Evolutionary conservation across 768 basidiomycete genomes (phyloP).

Genomic region (Lactarius deliciosus): DNA sequence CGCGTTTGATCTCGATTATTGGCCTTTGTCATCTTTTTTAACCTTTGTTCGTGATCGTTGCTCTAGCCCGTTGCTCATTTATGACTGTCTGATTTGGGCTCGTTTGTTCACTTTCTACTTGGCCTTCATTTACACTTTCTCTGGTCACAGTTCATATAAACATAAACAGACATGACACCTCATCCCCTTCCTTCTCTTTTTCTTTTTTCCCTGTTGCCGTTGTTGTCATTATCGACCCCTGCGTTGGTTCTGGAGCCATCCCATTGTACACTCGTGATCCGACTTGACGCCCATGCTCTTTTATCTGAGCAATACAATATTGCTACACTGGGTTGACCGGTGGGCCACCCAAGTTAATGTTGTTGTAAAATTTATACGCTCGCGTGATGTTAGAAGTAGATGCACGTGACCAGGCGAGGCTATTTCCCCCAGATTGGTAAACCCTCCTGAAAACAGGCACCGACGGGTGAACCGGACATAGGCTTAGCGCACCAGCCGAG

Average conservation of each 20-base stretch:
- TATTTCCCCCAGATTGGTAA: background rate
- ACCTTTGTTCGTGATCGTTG: background rate
- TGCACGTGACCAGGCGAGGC: background rate
- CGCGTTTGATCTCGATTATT: slow-evolving; percentile 9
- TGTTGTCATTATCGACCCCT: slow-evolving; percentile 30
- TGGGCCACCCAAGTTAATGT: slow-evolving; percentile 25
- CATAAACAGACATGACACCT: slow-evolving; percentile 32
- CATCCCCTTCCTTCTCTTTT: slow-evolving; percentile 28
- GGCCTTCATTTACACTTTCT: slow-evolving; percentile 2
- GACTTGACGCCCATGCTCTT: slow-evolving; percentile 1
- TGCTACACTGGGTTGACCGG: slow-evolving; percentile 12
- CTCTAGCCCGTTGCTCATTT: slow-evolving; percentile 19
- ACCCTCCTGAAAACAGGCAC: background rate
- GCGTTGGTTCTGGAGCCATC: slow-evolving; percentile 14
- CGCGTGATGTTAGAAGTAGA: background rate
- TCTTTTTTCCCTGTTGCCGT: slow-evolving; percentile 28
- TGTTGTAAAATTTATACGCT: slow-evolving; percentile 19
- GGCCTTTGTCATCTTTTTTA: background rate
- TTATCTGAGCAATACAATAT: slow-evolving; percentile 25
- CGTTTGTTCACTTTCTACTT: slow-evolving; percentile 19
- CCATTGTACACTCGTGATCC: slow-evolving; percentile 23
- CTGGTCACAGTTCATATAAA: slow-evolving; percentile 24
- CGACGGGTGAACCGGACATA: background rate
- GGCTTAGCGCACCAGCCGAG: background rate
- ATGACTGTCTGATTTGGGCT: slow-evolving; percentile 18